Evolutionary conservation across 2,329 filamentous ascomycete species (phyloP), one percentile per base, ranked within the genome.

Genomic region (Akanthomyces dipterigenus): DNA sequence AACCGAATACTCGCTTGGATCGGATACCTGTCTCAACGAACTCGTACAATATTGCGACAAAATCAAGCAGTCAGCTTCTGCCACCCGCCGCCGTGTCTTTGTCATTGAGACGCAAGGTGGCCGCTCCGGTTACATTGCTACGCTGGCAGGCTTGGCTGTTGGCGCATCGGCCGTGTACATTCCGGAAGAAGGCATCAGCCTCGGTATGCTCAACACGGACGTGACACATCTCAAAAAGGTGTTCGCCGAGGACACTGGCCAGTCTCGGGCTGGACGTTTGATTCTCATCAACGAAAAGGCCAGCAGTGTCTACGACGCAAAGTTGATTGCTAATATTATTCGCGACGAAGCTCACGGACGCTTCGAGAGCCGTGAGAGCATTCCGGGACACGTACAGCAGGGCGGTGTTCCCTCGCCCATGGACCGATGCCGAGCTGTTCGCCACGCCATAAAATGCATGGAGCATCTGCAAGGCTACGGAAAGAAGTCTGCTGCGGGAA

Each of bases 71-170:
- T 97, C 93, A 2, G 95, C 95, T 0, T 97, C 93, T 1, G 93
- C 95, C 1, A 96, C 92, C 1, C 88, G 95, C 62, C 88, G 95
- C 49, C 88, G 95, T 64, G 93, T 98, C 60, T 99, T 99, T 76
- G 93, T 99, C 58, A 93, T 99, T 60, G 95, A 99, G 78, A 98
- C 95, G 0, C 95, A 99, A 77, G 95, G 95, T 69, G 95, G 95
- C 40, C 88, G 90, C 62, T 97, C 91, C 5, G 95, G 95, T 22
- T 99, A 98, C 75, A 85, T 98, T 63, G 93, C 93, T 31, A 96
- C 91, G 0, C 83, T 97, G 61, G 92, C 90, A 16, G 95, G 93
- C 55, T 85, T 99, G 16, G 87, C 88, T n/a, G 91, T 98, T 18
- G 95, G 95, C 60, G 95, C 95, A 9, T 83, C 90, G 16, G 93